A percentile compares a stretch with the other conserved stretches of the same genome.
Conservation (phyloP, 192 early-diverging fungal genomes). For the Podila horticola region DNA sequence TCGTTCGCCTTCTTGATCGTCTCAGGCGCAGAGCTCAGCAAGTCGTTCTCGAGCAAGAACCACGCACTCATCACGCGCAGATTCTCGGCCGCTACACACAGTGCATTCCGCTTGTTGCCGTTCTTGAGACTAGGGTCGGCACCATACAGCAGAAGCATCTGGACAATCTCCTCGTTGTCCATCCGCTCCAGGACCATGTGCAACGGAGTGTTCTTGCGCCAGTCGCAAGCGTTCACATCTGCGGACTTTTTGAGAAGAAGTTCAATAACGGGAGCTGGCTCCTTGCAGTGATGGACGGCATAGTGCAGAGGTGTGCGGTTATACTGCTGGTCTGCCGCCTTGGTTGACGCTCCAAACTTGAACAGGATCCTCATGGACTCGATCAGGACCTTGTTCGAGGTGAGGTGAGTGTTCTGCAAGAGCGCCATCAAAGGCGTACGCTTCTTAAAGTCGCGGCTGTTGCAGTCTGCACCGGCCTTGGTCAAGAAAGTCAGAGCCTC, state of each 20-base stretch:
- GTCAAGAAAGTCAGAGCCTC: slow-evolving; percentile 40
- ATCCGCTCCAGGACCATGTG: slow-evolving; percentile 49
- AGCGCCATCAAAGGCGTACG: slow-evolving; percentile 45
- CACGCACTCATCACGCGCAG: slow-evolving; percentile 50
- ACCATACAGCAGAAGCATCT: slow-evolving; percentile 49
- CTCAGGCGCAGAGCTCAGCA: slow-evolving; percentile 44
- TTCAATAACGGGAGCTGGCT: slow-evolving; percentile 39
- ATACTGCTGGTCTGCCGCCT: slow-evolving; percentile 28
- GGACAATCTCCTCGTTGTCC: slow-evolving; percentile 48
- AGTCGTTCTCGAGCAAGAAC: slow-evolving; percentile 52
- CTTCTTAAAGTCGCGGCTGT: slow-evolving; percentile 43
- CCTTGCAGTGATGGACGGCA: slow-evolving; percentile 38
- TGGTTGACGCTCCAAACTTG: slow-evolving; percentile 44
- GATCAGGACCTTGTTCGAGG: slow-evolving; percentile 35
- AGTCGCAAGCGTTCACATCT: slow-evolving; percentile 39
- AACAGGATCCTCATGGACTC: slow-evolving; percentile 47
- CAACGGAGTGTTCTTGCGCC: slow-evolving; percentile 29
- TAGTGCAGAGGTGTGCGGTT: slow-evolving; percentile 43
- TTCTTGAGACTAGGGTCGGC: slow-evolving; percentile 49
- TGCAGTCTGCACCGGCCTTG: slow-evolving; percentile 42
- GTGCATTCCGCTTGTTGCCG: slow-evolving; percentile 36
- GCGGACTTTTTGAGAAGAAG: slow-evolving; percentile 48
- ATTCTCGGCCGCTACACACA: slow-evolving; percentile 46
- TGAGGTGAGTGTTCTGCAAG: slow-evolving; percentile 26
- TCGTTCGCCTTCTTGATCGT: slow-evolving; percentile 51